These are phyloP conservation scores for Diddensiella santjacobensis DNA, from an alignment of 805 yeast species.

Conservation along the genomic window DNA sequence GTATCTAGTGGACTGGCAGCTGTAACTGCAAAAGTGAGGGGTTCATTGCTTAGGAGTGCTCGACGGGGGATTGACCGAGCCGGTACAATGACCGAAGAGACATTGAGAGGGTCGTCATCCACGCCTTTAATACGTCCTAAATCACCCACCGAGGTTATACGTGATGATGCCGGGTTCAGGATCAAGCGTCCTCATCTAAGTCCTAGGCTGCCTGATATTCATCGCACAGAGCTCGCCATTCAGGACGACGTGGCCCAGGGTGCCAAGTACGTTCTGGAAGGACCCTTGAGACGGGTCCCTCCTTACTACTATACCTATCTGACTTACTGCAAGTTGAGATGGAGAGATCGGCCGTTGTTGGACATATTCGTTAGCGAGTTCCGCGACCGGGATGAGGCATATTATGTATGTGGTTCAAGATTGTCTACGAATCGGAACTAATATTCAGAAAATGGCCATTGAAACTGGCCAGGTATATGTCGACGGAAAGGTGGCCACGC, in stretches of 20 bases:
- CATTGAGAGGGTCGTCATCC: background rate
- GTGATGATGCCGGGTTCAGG: constrained; percentile 15
- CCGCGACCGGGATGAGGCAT: constrained; percentile 66
- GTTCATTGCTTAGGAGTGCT: too few species aligned
- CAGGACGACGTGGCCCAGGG: constrained; percentile 32
- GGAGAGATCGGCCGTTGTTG: constrained; percentile 79
- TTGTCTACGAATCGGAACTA: too few species aligned
- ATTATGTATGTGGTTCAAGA: constrained; percentile 49
- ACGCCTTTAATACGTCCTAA: background rate
- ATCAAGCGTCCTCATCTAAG: background rate
- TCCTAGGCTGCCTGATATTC: background rate
- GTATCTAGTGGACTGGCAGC: too few species aligned
- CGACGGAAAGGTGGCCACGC: constrained; percentile 59
- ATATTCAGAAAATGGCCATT: constrained; percentile 43
- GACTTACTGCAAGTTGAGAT: constrained; percentile 86
- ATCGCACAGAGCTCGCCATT: constrained; percentile 15
- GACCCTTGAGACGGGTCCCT: constrained; percentile 57
- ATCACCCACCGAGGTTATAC: background rate
- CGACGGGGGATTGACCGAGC: background rate
- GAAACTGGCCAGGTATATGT: constrained; percentile 72
- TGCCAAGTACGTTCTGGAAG: constrained; percentile 38
- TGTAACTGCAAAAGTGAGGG: too few species aligned
- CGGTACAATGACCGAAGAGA: background rate
- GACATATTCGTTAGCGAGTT: constrained; percentile 85
- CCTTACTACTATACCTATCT: constrained; percentile 89